A percentile compares a stretch with the other conserved stretches of the same genome.
Conservation (phyloP, 2,329 filamentous ascomycete genomes). For the Exophiala dermatitidis region DNA sequence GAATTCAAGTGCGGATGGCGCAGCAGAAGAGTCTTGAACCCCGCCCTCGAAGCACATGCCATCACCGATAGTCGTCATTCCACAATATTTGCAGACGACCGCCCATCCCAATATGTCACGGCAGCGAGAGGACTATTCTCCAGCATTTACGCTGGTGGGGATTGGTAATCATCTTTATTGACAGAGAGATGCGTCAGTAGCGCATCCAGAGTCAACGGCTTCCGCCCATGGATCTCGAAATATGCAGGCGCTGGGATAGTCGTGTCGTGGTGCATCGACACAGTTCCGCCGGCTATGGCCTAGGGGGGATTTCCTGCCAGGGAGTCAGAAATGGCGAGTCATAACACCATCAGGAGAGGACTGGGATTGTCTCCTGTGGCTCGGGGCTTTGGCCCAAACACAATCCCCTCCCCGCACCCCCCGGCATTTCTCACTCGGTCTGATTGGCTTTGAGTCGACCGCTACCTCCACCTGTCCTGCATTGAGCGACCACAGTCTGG, state of each 20-base stretch:
- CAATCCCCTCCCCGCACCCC: neutral
- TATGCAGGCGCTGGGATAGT: neutral
- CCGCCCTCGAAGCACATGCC: no score
- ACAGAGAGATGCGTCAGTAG: neutral
- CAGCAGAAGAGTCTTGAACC: no score
- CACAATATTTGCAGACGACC: neutral
- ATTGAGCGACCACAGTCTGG: neutral
- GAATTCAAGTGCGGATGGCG: no score
- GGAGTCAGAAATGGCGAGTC: conserved; percentile 5
- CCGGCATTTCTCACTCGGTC: neutral
- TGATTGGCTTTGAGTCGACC: neutral
- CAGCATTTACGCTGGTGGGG: neutral
- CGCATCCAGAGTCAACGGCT: neutral
- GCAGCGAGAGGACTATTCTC: neutral
- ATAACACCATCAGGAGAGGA: neutral
- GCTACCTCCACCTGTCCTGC: neutral
- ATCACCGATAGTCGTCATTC: no score
- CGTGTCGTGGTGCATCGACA: conserved; percentile 1
- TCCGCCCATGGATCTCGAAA: neutral
- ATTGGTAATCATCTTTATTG: neutral
- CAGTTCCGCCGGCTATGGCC: neutral
- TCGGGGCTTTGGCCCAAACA: neutral
- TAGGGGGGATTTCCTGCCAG: neutral
- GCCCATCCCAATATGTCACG: neutral
- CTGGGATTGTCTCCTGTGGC: neutral